Percentiles rank a stretch among this genome's conserved stretches.
Evolutionary conservation across 176 grass and related monocot genomes (phyloP).

Genomic region (Musa beccarii): DNA sequence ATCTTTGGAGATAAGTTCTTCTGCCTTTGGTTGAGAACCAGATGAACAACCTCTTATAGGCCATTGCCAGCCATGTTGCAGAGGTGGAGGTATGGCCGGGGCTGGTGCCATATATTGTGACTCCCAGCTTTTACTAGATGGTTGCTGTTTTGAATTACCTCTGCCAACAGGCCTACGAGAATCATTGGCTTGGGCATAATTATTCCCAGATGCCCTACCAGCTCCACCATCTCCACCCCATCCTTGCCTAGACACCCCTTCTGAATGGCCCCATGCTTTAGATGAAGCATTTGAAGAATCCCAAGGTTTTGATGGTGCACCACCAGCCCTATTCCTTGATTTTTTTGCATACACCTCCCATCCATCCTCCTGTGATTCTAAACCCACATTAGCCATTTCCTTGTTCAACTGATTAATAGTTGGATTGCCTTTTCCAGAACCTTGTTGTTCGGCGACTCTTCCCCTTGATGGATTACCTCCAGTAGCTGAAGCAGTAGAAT

Average conservation of each 20-base stretch:
- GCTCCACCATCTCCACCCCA: constrained; percentile 31
- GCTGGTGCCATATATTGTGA: constrained; percentile 26
- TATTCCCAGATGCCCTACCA: constrained; percentile 31
- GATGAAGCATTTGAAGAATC: constrained; percentile 23
- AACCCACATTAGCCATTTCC: constrained; percentile 17
- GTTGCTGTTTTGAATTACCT: constrained; percentile 29
- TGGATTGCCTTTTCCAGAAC: constrained; percentile 14
- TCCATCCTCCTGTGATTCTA: constrained; percentile 29
- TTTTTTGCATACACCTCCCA: constrained; percentile 65
- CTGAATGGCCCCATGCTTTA: constrained; percentile 12
- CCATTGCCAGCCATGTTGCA: constrained; percentile 55
- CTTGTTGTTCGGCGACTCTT: constrained; percentile 5
- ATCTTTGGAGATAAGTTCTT: constrained; percentile 6
- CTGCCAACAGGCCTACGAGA: constrained; percentile 30
- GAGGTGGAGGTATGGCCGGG: constrained; percentile 33
- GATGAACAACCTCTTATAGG: constrained; percentile 31
- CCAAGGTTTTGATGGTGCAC: constrained; percentile 28
- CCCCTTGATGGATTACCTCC: constrained; percentile 8
- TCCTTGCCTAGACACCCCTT: constrained; percentile 29
- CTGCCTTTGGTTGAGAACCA: constrained; percentile 32
- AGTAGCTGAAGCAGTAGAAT: background rate
- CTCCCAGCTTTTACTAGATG: constrained; percentile 28
- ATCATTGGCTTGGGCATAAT: constrained; percentile 25
- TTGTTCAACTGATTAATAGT: constrained; percentile 15
- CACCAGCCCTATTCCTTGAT: constrained; percentile 40